Base-by-base conservation (phyloP, 2,329 filamentous ascomycete species). In the Fusarium praegraminearum region DNA sequence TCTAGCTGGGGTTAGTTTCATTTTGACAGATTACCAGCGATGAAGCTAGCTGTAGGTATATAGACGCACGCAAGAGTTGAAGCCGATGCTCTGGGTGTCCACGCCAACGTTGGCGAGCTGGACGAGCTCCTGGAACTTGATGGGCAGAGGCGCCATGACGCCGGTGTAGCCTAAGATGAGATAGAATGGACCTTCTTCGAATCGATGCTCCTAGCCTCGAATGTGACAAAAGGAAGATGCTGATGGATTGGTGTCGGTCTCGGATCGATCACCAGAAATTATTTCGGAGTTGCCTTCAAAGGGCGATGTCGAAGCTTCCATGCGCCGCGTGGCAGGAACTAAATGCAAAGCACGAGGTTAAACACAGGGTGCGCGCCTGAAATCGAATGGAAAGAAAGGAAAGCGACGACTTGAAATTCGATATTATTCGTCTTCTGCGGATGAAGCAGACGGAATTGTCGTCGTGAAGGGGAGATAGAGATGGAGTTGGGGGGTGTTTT, bases 121-220 rank as follows among this genome's bases (percentile, higher is more conserved):
- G 81, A 95, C 87, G 78, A 95, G 89, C 90, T 97, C 94, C 81
- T 91, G 92, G 83, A 97, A 97, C 86, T 93, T 94, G 84, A 97
- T 97, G 78, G 93, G 93, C 79, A 97, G 86, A 82, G 90, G 88
- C 80, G 89, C 87, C 89, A 86, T 86, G 80, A 76, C 77, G 79
- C 77, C 78, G 69, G 67, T 71, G 61, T 74, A 73, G 64, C 75
- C 71, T 62, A 73, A 63, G 70, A 73, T 75, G 61, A 78, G 63
- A 43, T 68, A 66, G 47, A 57, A 69, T 28, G 63, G 69, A 55
- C 63, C 70, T 68, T 69, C 45, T 59, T 74, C 73, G 57, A 70
- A 65, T 67, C 70, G 67, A 69, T 69, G 68, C 62, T 71, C 69
- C 71, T 70, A 65, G 64, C 72, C 56, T 73, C 66, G 65, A 58